These are phyloP conservation scores for Ambrosiella beaveri DNA, from an alignment of 2,329 filamentous ascomycete species.

Conservation along the genomic window DNA sequence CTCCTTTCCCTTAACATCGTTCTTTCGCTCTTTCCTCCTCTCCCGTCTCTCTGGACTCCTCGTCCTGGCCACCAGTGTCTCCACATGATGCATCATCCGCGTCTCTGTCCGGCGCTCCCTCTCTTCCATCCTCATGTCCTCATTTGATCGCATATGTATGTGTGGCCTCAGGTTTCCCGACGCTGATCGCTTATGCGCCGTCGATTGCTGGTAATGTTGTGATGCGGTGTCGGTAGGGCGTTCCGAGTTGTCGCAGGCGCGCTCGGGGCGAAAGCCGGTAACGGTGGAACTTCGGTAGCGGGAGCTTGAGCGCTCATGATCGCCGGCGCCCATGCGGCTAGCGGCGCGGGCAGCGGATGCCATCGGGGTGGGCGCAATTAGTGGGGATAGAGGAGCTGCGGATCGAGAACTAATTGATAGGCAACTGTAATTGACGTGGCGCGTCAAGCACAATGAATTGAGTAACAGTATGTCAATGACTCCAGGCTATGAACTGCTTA, in stretches of 20 bases:
- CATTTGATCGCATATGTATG: constrained; percentile 22
- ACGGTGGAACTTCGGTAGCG: constrained; percentile 10
- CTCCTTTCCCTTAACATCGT: constrained; percentile 28
- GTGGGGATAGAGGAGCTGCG: not conserved
- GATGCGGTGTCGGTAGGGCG: constrained; percentile 20
- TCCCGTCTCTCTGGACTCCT: constrained; percentile 39
- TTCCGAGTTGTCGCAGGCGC: constrained; percentile 16
- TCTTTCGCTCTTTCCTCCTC: constrained; percentile 22
- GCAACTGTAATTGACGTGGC: too few relatives aligned
- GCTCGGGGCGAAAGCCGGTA: constrained; percentile 21
- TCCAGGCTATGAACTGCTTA: too few relatives aligned
- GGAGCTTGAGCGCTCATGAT: constrained; percentile 8
- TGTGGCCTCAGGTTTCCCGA: constrained; percentile 37
- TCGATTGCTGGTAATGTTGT: constrained; percentile 13
- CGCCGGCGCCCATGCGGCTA: constrained; percentile 11
- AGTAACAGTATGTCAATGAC: too few relatives aligned
- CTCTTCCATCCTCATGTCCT: constrained; percentile 24
- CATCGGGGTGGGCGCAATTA: not conserved
- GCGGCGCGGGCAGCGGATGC: constrained; percentile 10
- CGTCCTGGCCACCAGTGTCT: constrained; percentile 41
- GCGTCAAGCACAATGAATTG: too few relatives aligned
- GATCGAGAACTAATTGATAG: too few relatives aligned
- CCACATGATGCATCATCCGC: constrained; percentile 41
- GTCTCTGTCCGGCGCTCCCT: constrained; percentile 38
- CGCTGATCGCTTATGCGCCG: constrained; percentile 37